Percentiles rank a stretch among this genome's conserved stretches.
These are phyloP conservation scores for Sclerotinia borealis DNA, from an alignment of 2,329 filamentous ascomycete genomes.

Conservation along the genomic window DNA sequence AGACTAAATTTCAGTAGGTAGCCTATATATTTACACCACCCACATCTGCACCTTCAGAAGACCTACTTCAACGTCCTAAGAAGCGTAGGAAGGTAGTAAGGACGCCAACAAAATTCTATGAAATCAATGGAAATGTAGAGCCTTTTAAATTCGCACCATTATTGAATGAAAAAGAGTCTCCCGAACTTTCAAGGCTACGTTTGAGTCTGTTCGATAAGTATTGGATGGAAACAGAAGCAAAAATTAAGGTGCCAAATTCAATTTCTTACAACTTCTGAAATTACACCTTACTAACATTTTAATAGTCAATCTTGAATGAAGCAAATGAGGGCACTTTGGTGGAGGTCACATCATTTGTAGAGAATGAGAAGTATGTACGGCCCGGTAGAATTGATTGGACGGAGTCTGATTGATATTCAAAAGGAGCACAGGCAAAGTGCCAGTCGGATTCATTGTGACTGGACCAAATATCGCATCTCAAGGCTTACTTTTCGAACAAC, in stretches of 20 bases:
- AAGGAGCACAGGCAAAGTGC: constrained; percentile 34
- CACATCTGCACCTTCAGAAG: constrained; percentile 15
- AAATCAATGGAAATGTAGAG: neutral
- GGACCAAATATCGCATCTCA: constrained; percentile 75
- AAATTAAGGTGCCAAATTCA: constrained; percentile 48
- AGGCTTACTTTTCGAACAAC: constrained; percentile 64
- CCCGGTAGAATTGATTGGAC: neutral
- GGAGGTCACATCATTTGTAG: constrained; percentile 51
- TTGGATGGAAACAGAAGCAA: constrained; percentile 59
- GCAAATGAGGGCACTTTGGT: constrained; percentile 56
- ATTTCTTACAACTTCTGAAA: neutral
- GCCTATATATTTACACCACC: constrained; percentile 35
- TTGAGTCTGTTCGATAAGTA: constrained; percentile 53
- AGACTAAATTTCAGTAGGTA: constrained; percentile 25
- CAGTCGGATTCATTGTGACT: constrained; percentile 67
- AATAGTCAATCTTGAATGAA: constrained; percentile 49
- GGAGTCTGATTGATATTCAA: constrained; percentile 7
- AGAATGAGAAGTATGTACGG: constrained; percentile 9
- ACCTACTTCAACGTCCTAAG: constrained; percentile 26
- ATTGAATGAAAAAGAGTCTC: constrained; percentile 48
- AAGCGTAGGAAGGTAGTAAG: constrained; percentile 34
- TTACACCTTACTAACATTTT: constrained; percentile 28
- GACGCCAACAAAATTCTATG: constrained; percentile 13
- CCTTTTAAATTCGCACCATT: constrained; percentile 43
- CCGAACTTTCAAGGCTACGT: constrained; percentile 45